Evolutionary conservation across 208 protist genomes (phyloP).

Genomic region (Sergeia podlipaevii): DNA sequence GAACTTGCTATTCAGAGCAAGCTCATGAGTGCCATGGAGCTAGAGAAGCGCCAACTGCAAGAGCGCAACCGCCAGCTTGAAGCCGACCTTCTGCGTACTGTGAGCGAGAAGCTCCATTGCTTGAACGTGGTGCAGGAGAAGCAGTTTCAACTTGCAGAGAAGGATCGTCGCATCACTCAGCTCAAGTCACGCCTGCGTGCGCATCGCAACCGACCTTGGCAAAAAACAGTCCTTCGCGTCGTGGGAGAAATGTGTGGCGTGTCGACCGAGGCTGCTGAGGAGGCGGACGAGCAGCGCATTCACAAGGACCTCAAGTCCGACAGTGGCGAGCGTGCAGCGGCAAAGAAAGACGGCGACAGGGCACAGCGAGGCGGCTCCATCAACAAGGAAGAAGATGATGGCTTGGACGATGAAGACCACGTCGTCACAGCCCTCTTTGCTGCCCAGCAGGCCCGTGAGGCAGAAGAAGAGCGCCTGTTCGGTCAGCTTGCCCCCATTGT

Average conservation of each 20-base stretch:
- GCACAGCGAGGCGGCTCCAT: background rate
- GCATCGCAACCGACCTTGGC: conserved; percentile 78
- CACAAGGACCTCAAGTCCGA: conserved; percentile 13
- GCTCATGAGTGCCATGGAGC: conserved; percentile 57
- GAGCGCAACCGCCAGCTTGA: conserved; percentile 54
- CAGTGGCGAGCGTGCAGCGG: background rate
- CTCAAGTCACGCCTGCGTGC: conserved; percentile 79
- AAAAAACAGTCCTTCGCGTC: conserved; percentile 63
- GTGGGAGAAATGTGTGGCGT: conserved; percentile 66
- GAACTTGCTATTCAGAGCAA: conserved; percentile 71
- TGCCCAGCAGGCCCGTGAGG: conserved; percentile 4
- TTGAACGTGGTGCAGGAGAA: conserved; percentile 78
- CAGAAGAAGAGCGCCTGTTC: conserved; percentile 77
- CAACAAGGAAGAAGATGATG: conserved; percentile 4
- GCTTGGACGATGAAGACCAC: background rate
- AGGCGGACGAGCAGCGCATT: conserved; percentile 43
- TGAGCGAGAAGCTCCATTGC: conserved; percentile 63
- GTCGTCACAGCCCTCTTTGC: background rate
- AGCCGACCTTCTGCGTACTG: conserved; percentile 34
- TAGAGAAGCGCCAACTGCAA: conserved; percentile 45
- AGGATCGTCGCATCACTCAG: conserved; percentile 49
- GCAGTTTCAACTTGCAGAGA: conserved; percentile 48
- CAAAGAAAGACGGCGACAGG: background rate
- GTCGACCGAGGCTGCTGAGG: conserved; percentile 57
- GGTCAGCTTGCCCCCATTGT: conserved; percentile 79